phyloP scores from a whole-genome alignment of 148 eudicot genomes.

The Beta vulgaris region DNA sequence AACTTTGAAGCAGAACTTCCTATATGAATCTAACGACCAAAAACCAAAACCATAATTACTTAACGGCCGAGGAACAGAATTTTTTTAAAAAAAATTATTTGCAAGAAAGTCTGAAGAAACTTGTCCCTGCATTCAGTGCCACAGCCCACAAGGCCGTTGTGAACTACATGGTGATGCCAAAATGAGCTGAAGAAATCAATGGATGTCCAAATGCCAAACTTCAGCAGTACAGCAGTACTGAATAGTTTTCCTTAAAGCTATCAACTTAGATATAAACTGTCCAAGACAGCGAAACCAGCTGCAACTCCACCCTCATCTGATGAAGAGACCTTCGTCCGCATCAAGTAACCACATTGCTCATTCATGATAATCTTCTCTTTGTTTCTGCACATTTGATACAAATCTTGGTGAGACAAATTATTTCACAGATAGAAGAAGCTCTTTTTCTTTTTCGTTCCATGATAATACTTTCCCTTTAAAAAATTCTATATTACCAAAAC shows the following conservation, averaged over 20 bases:
- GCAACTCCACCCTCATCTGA: slow-evolving; percentile 98
- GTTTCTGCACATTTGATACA: slow-evolving; percentile 42
- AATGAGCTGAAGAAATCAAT: not conserved
- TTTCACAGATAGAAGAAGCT: not conserved
- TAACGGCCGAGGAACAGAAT: not conserved
- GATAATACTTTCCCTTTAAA: too few relatives aligned
- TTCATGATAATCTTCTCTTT: slow-evolving; percentile 61
- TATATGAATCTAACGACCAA: too few relatives aligned
- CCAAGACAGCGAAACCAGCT: slow-evolving; percentile 93
- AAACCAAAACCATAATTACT: too few relatives aligned
- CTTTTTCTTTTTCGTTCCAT: not conserved
- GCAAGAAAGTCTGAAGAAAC: too few relatives aligned
- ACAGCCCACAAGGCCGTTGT: not conserved
- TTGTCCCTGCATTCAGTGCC: slow-evolving; percentile 1
- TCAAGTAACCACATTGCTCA: slow-evolving; percentile 72
- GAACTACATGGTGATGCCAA: not conserved
- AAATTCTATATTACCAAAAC: too few relatives aligned
- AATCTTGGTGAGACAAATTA: not conserved
- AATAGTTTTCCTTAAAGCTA: not conserved
- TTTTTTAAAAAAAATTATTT: too few relatives aligned
- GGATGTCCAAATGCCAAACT: not conserved
- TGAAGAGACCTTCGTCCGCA: slow-evolving; percentile 93
- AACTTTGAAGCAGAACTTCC: too few relatives aligned
- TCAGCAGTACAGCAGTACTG: too few relatives aligned
- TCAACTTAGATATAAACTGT: slow-evolving; percentile 69